Evolutionary conservation across 2,329 filamentous ascomycete genomes (phyloP), one percentile per base, ranked within the genome.

Genomic region (Phaeosphaeriaceae sp.): DNA sequence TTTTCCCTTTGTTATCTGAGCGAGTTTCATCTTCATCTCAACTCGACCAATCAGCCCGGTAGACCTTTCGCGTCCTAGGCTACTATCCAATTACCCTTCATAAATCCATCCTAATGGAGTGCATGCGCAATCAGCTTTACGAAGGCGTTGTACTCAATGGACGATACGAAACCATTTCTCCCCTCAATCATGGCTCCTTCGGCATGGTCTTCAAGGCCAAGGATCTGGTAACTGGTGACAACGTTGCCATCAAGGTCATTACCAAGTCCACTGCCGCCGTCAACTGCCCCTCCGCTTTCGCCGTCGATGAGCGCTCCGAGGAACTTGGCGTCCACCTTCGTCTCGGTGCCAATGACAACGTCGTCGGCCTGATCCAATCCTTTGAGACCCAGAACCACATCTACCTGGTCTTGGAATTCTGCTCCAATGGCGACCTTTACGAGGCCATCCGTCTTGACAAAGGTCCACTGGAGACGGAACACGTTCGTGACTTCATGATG

Each of bases 181-280:
- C 94, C 49, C 88, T 99, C 78, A 99, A 99, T 73, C 92, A 97
- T 83, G 94, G 94, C 64, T 97, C 94, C 47, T 99, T 97, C 71
- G 94, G 94, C 71, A 95, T 97, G 90, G 94, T 99, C 66, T 97
- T 97, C 77, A 87, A 92, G 77, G 94, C 93, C 52, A 88, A 83
- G 72, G 92, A 99, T 73, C 80, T 87, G 59, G 73, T 81, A 58
- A 96, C 89, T 52, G 84, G 87, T 63, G 81, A 94, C 51, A 83
- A 85, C 51, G 94, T 99, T 63, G 94, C 94, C 55, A 89, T 99
- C 83, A 99, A 99, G 79, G 97, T 93, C 75, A 79, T 97, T 74
- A 92, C 91, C 69, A 99, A 97, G 82, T 83, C 84, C 64, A 80
- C 83, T 8, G 85, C 88, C 38, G 77, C 83, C 37, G 45, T 81